Base-by-base conservation (phyloP, 169 alveolate genomes). In the Theileria parva region DNA sequence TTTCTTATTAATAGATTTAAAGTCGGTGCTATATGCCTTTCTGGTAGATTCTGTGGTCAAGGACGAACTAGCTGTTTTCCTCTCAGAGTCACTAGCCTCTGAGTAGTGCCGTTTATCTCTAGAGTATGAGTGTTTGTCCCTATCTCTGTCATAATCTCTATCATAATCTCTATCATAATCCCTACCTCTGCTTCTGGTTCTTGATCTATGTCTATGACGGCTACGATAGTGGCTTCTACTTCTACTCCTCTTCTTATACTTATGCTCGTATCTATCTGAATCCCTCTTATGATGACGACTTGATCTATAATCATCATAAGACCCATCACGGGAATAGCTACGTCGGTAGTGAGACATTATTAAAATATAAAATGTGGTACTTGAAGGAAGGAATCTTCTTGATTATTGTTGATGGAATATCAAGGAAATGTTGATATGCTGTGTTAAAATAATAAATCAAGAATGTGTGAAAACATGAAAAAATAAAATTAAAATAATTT, bases 101-200 rank as follows among this genome's bases (percentile, higher is more conserved):
- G 60, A 68, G 8, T 25, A 11, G 17, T 67, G 53, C 3, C 32
- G 25, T 44, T 37, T 25, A 51, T 51, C 64, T 25, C 76, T 73
- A 30, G 60, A 50, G 51, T 32, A 23, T 23, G 66, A 51, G 34
- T 21, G 30, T 19, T 37, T 51, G 13, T 44, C 34, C n/a, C 39
- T 68, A 23, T 68, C 30, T 7, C 34, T 21, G 21, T n/a, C 0
- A 30, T 8, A n/a, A 27, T 48, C 34, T 37, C 80, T 59, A 9
- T 32, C 59, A 28, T 69, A n/a, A 17, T 17, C n/a, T n/a, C 77
- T 70, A 70, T 27, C 9, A 19, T 37, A 37, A 9, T 19, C 27
- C 25, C 67, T 19, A 70, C 55, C 32, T 19, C 78, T 79, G 19
- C 51, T 19, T 28, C 80, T 73, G 28, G 59, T 30, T 73, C 80